Evolutionary conservation across 2,329 filamentous ascomycete genomes (phyloP).

Genomic region (Beauveria bassiana): DNA sequence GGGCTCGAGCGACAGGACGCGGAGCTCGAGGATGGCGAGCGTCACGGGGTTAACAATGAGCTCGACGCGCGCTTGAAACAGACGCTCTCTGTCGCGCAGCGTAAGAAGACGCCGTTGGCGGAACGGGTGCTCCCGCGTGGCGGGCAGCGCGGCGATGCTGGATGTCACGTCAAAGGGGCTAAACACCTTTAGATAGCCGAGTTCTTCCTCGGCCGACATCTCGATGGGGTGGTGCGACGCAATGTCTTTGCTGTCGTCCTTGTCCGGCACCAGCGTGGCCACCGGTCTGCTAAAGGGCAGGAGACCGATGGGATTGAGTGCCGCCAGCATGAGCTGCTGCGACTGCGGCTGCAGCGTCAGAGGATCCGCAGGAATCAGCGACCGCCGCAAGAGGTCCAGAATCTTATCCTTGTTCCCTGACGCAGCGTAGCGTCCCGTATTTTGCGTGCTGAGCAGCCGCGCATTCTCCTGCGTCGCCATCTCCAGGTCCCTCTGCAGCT

Average conservation of each 20-base stretch:
- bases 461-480: constrained; percentile 51
- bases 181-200: constrained; percentile 65
- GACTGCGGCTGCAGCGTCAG: constrained; percentile 22
- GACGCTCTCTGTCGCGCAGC: constrained; percentile 35
- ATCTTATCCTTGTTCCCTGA: constrained; percentile 30
- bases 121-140: constrained; percentile 24
- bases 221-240: constrained; percentile 57
- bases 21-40: constrained; percentile 43
- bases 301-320: constrained; percentile 43
- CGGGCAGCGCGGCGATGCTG: constrained; percentile 38
- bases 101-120: constrained; percentile 51
- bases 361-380: constrained; percentile 31
- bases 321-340: constrained; percentile 38
- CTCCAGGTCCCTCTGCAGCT: constrained; percentile 51
- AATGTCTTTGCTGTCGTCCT: constrained; percentile 29
- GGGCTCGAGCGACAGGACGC: constrained; percentile 48
- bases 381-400: constrained; percentile 30
- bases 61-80: constrained; percentile 51
- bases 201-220: constrained; percentile 55
- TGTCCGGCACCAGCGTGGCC: constrained; percentile 19
- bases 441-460: constrained; percentile 36
- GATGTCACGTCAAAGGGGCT: constrained; percentile 58
- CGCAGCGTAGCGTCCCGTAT: constrained; percentile 29
- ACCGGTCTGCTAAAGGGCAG: constrained; percentile 40
- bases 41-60: constrained; percentile 50